Percentiles rank a stretch among this genome's conserved stretches.
Evolutionary conservation across 2,329 filamentous ascomycete genomes (phyloP).

Genomic region (Cytospora chrysosperma): DNA sequence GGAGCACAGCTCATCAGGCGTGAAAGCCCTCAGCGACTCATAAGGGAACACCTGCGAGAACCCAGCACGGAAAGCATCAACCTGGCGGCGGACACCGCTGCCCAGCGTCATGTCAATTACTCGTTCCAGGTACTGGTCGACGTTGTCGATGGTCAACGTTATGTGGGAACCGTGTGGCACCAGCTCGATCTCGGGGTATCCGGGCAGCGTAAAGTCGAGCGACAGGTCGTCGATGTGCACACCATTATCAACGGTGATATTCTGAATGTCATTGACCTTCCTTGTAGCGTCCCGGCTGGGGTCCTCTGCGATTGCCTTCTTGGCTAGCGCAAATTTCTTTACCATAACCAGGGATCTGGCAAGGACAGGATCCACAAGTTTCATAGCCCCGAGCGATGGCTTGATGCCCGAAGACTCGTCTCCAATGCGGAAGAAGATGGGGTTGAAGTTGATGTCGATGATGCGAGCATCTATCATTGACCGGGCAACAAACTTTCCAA

Average conservation of each 20-base stretch:
- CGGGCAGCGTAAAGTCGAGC: constrained; percentile 92
- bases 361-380: constrained; percentile 81
- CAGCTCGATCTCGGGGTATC: constrained; percentile 84
- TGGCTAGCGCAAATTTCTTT: constrained; percentile 81
- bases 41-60: constrained; percentile 98
- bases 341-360: constrained; percentile 83
- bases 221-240: constrained; percentile 82
- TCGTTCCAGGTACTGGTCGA: constrained; percentile 82
- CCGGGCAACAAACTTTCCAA: constrained; percentile 95
- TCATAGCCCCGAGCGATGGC: constrained; percentile 85
- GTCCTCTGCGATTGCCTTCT: constrained; percentile 76
- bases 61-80: constrained; percentile 85
- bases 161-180: constrained; percentile 71
- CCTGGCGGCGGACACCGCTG: constrained; percentile 81
- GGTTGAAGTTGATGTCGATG: constrained; percentile 96
- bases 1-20: constrained; percentile 90
- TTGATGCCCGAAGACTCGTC: constrained; percentile 66
- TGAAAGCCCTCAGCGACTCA: constrained; percentile 87
- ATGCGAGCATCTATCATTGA: constrained; percentile 98
- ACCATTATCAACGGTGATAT: constrained; percentile 68
- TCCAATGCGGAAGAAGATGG: constrained; percentile 94
- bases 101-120: constrained; percentile 91
- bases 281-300: constrained; percentile 62
- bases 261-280: constrained; percentile 68
- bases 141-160: constrained; percentile 83